Evolutionary conservation across 1,139 yeast species (phyloP).

Genomic region (Debaryomycetaceae sp.): DNA sequence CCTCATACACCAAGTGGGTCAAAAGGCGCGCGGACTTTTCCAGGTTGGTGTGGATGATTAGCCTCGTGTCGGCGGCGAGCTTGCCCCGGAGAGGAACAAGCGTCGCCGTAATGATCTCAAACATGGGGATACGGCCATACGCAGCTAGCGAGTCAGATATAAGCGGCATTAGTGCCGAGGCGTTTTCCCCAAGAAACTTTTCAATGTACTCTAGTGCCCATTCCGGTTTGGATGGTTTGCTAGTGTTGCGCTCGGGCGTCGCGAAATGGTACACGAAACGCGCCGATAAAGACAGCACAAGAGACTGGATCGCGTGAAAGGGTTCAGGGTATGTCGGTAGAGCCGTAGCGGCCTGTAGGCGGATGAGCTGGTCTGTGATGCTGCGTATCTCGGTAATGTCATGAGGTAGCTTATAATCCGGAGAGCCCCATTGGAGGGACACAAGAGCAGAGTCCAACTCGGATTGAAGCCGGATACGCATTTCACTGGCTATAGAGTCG

Average conservation of each 20-base stretch:
- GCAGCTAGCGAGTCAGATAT: constrained; percentile 21
- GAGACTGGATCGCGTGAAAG: constrained; percentile 47
- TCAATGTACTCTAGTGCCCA: constrained; percentile 57
- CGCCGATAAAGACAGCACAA: constrained; percentile 45
- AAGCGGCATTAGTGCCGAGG: constrained; percentile 22
- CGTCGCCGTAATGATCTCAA: constrained; percentile 46
- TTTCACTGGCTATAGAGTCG: background rate
- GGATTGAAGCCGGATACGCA: constrained; percentile 1
- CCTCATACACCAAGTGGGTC: constrained; percentile 52
- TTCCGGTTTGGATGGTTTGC: constrained; percentile 67
- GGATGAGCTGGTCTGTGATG: constrained; percentile 13
- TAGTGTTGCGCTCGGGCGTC: constrained; percentile 43
- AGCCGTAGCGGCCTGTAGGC: constrained; percentile 25
- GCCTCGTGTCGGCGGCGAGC: constrained; percentile 20
- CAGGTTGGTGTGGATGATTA: constrained; percentile 17
- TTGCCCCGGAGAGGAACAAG: constrained; percentile 43
- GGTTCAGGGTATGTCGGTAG: constrained; percentile 31
- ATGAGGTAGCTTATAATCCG: constrained; percentile 2
- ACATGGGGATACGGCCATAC: constrained; percentile 19
- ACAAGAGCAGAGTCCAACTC: constrained; percentile 2
- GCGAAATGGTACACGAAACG: constrained; percentile 74
- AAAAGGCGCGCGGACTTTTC: constrained; percentile 39
- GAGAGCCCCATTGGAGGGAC: constrained; percentile 3
- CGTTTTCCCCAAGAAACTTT: constrained; percentile 37
- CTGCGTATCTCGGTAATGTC: constrained; percentile 1